These are phyloP conservation scores for Phragmites australis DNA, from an alignment of 176 grass and related monocot genomes.

Conservation along the genomic window DNA sequence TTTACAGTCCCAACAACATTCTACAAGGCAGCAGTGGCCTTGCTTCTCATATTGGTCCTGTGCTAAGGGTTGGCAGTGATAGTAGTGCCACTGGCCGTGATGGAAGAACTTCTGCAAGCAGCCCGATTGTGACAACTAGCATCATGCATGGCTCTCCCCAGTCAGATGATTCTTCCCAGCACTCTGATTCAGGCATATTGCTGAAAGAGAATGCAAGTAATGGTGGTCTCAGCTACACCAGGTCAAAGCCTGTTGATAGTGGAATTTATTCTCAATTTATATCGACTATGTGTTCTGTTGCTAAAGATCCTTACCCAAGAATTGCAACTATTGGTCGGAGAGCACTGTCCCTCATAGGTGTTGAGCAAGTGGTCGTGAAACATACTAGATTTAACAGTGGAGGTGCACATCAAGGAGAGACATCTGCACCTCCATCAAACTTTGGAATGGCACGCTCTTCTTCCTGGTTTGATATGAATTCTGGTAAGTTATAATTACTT, in stretches of 20 bases:
- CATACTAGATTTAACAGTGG: slow-evolving; percentile 69
- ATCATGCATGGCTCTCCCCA: slow-evolving; percentile 86
- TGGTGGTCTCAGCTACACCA: slow-evolving; percentile 61
- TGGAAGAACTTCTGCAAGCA: slow-evolving; percentile 76
- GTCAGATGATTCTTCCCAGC: slow-evolving; percentile 94
- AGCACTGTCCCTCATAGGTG: slow-evolving; percentile 76
- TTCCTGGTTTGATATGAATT: slow-evolving; percentile 97
- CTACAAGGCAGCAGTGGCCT: slow-evolving; percentile 47
- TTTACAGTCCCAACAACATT: slow-evolving; percentile 56
- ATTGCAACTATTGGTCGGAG: slow-evolving; percentile 66
- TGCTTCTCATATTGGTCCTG: slow-evolving; percentile 71
- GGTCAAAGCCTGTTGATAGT: slow-evolving; percentile 60
- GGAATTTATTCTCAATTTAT: slow-evolving; percentile 81
- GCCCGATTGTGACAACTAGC: slow-evolving; percentile 57
- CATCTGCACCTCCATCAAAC: slow-evolving; percentile 61
- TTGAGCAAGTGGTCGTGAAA: slow-evolving; percentile 84
- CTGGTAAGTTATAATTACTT: slow-evolving; percentile 54
- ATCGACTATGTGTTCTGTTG: slow-evolving; percentile 71
- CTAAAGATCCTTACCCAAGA: slow-evolving; percentile 89
- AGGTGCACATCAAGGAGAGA: slow-evolving; percentile 57
- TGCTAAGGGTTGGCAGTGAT: slow-evolving; percentile 86
- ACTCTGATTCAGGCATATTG: slow-evolving; percentile 85
- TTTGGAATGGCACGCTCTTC: slow-evolving; percentile 88
- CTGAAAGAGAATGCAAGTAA: slow-evolving; percentile 79
- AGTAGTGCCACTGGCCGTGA: slow-evolving; percentile 58